These are phyloP conservation scores for Pleurotus eryngii DNA, from an alignment of 768 basidiomycete species.

Conservation along the genomic window DNA sequence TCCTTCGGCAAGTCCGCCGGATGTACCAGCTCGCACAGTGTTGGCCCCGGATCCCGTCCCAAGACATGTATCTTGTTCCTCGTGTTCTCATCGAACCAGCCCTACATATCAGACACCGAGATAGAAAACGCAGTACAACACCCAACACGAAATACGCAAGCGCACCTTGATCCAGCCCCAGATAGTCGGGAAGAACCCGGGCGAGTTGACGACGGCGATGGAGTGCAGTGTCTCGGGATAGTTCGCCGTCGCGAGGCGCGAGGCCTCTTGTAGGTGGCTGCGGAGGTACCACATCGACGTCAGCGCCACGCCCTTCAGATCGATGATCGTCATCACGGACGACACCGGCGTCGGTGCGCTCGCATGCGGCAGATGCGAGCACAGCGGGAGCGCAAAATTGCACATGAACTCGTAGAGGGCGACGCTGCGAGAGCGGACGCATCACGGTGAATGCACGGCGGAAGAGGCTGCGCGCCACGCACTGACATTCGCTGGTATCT, in stretches of 20 bases:
- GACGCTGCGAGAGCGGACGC: slow-evolving; percentile 35
- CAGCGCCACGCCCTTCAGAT: slow-evolving; percentile 62
- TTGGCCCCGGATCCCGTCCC: slow-evolving; percentile 52
- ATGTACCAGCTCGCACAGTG: slow-evolving; percentile 47
- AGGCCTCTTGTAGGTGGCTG: slow-evolving; percentile 71
- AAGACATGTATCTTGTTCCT: slow-evolving; percentile 76
- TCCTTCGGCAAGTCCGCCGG: slow-evolving; percentile 50
- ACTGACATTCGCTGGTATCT: slow-evolving; percentile 72
- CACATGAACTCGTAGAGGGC: slow-evolving; percentile 66
- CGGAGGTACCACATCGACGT: slow-evolving; percentile 68
- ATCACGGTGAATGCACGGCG: neutral
- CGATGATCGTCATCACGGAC: slow-evolving; percentile 65
- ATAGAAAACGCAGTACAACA: neutral
- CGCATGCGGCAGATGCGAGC: slow-evolving; percentile 54
- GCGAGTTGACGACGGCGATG: slow-evolving; percentile 74
- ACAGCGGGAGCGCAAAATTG: slow-evolving; percentile 63
- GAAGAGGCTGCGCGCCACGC: neutral
- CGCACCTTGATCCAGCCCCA: slow-evolving; percentile 81
- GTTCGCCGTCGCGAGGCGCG: slow-evolving; percentile 69
- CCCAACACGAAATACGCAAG: neutral
- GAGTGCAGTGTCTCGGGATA: slow-evolving; percentile 77
- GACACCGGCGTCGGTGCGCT: slow-evolving; percentile 52
- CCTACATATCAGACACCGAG: slow-evolving; percentile 27
- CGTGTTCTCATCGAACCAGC: slow-evolving; percentile 80
- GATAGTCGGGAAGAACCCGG: slow-evolving; percentile 77